Conservation (phyloP, 163 green algal genomes). For the Volvox carteri region DNA sequence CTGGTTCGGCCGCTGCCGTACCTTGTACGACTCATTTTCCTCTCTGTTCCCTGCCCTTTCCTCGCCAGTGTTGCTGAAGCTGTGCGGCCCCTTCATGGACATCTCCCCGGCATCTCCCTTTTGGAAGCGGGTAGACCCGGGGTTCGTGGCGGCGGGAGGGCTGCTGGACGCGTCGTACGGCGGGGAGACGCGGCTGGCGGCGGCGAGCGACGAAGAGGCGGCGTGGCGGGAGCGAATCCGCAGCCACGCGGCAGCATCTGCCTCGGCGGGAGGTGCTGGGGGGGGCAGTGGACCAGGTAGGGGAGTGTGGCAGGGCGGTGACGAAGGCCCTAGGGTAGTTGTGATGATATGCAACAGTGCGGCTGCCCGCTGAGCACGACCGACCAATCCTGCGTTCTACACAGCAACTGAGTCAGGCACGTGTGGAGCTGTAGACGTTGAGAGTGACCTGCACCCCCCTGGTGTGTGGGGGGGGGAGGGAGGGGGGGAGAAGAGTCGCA, state of each 20-base stretch:
- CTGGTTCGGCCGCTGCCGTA: too few species aligned
- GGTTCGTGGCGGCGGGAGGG: constrained; percentile 38
- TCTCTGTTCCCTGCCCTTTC: background rate
- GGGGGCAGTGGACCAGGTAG: constrained; percentile 10
- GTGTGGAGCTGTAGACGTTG: too few species aligned
- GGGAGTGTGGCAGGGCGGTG: too few species aligned
- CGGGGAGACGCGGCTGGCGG: constrained; percentile 13
- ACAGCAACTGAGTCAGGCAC: too few species aligned
- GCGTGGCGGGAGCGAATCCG: constrained; percentile 30
- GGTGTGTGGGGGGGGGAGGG: too few species aligned
- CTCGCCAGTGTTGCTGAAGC: constrained; percentile 82
- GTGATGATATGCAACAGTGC: too few species aligned
- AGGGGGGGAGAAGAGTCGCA: too few species aligned
- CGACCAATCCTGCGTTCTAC: too few species aligned
- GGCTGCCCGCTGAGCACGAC: too few species aligned
- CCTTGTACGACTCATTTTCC: background rate
- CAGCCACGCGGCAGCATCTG: constrained; percentile 9
- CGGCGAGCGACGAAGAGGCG: constrained; percentile 37
- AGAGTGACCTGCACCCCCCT: too few species aligned
- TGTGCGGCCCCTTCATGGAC: constrained; percentile 93
- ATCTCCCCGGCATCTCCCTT: background rate
- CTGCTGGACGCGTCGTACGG: constrained; percentile 19
- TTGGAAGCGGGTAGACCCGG: constrained; percentile 48
- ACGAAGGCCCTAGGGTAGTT: too few species aligned
- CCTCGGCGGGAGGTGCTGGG: background rate